Evolutionary conservation across 495 filamentous ascomycete genomes (phyloP), one percentile per base, ranked within the genome.

Genomic region (Trichoderma gamsii): DNA sequence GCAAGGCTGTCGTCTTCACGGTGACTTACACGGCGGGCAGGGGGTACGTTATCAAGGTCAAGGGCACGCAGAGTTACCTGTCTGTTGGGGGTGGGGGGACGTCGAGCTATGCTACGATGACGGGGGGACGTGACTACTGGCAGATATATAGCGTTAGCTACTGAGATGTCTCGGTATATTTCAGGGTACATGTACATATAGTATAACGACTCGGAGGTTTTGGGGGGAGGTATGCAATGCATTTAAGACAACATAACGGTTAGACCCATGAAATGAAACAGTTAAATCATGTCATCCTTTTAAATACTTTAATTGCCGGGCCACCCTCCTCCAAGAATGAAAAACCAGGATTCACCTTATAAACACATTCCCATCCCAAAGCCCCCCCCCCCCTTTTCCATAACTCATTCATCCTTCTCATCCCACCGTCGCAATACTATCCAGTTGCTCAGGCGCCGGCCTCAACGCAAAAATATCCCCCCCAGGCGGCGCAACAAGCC

Each of bases 381-480:
- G 29, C 29, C 29, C 1, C 29, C 29, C 35, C 35, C 32, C 6
- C 32, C 32, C 32, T 6, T 38, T 38, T 38, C 35, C 7, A 38
- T 38, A 38, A 29, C 0, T 51, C 46, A 15, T 3, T 51, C 46
- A 51, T n/a, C 49, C n/a, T 21, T 3, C 3, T 52, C n/a, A 52
- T 21, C 49, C 49, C 25, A 52, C 49, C 49, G 49, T 52, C 49
- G 49, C 49, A 52, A 52, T 52, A 52, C 49, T 52, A 52, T 52
- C 49, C 49, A 52, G 21, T n/a, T 52, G 49, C 49, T 52, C 49
- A 18, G 49, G 49, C n/a, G 49, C 49, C 18, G 49, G 49, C 49
- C 49, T 52, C 49, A 52, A 52, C 49, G 5, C 49, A 52, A 52
- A 52, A 9, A 52, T 52, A 23, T 52, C 49, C 21, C 49, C 49